A percentile compares a stretch with the other conserved stretches of the same genome.
Evolutionary conservation across 352 stramenopile genomes (phyloP).

Genomic region (Globisporangium abappressorium): DNA sequence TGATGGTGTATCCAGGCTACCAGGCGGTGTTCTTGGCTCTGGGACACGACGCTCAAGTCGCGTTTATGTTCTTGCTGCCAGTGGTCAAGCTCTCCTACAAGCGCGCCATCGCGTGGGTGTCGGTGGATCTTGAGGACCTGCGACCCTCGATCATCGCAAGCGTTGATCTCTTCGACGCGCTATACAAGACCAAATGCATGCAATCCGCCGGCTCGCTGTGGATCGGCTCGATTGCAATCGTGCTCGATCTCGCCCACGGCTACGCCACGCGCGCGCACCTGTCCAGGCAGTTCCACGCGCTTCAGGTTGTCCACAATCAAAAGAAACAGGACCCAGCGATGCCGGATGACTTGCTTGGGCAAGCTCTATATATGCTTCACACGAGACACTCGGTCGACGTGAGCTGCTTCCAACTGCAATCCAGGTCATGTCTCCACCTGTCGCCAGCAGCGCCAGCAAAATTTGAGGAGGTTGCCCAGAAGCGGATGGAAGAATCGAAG

Average conservation of each 20-base stretch:
- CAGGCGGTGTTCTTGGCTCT: not conserved
- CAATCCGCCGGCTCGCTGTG: not conserved
- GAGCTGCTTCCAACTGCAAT: too few relatives aligned
- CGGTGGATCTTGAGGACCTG: not conserved
- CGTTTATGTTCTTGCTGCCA: not conserved
- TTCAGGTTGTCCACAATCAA: too few relatives aligned
- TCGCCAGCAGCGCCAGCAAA: too few relatives aligned
- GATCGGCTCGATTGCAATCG: not conserved
- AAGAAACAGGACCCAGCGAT: too few relatives aligned
- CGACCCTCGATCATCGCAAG: not conserved
- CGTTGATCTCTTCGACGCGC: not conserved
- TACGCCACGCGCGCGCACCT: not conserved
- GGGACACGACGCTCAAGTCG: not conserved
- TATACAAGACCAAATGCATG: not conserved
- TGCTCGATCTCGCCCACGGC: not conserved
- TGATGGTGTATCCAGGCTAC: not conserved
- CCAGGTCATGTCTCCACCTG: too few relatives aligned
- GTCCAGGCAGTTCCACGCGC: too few relatives aligned
- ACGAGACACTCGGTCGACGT: too few relatives aligned
- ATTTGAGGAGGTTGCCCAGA: too few relatives aligned
- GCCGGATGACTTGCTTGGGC: too few relatives aligned
- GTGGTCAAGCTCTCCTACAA: not conserved
- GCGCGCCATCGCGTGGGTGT: not conserved
- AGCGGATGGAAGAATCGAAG: too few relatives aligned
- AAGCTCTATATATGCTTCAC: too few relatives aligned